Evolutionary conservation across 371 early-diverging fungal genomes (phyloP), one percentile per base, ranked within the genome.

Genomic region (Rhizopus microsporus): DNA sequence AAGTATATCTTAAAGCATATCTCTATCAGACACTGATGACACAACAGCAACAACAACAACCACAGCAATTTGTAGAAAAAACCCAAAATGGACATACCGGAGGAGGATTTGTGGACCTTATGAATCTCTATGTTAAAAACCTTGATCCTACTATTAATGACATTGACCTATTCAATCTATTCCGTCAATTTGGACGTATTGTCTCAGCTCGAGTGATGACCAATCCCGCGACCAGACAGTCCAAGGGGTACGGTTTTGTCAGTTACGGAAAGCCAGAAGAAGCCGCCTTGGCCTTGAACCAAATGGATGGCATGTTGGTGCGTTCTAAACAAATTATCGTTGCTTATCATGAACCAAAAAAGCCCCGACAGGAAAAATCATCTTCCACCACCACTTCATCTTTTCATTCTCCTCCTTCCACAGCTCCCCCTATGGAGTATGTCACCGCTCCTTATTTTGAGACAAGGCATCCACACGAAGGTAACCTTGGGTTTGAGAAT

Each of bases 191-290:
- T 57, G 79, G 79, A 13, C 69, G 66, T 23, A 76, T 78, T 38
- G 72, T 78, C n/a, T 76, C 77, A 46, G 76, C 73, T 16, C 57
- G 74, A n/a, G 74, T 74, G 33, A 74, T 74, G 74, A 80, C 66
- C 30, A 71, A 77, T 39, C 75, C 77, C 4, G 45, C 55, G 4
- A 80, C 68, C 12, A 72, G 74, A 7, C 63, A 65, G 15, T 80
- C 80, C 8, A 74, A 75, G 17, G 80, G 80, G 0, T 80, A 72
- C 44, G 77, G 77, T 0, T 76, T 76, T 60, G 77, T 76, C 54
- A 77, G 77, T 52, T 80, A 64, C 44, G 62, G 69, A 16, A 71
- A 63, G 31, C 48, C 65, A 3, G 75, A 77, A 33, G 77, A 77
- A 43, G 77, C 80, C 5, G 50, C 65, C 3, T 42, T 56, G 6